Percentiles rank a stretch among this genome's conserved stretches.
Conservation (phyloP, 1,139 yeast species). For the Pichia sp. region DNA sequence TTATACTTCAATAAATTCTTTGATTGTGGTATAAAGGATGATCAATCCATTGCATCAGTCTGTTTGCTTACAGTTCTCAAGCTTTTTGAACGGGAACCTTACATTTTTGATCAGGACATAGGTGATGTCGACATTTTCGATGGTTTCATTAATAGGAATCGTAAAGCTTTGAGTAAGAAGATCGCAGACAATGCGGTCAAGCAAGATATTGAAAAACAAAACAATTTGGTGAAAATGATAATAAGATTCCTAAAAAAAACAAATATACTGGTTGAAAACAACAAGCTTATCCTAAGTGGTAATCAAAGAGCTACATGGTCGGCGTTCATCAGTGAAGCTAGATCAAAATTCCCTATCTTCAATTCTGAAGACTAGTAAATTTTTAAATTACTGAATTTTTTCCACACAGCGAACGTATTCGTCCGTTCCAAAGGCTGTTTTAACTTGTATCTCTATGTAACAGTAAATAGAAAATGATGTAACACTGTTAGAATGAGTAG, state of each 20-base stretch:
- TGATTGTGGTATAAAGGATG: constrained; percentile 40
- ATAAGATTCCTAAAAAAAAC: constrained; percentile 28
- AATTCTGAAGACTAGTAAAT: constrained; percentile 4
- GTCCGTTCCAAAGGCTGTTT: too few relatives aligned
- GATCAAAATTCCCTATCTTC: constrained; percentile 7
- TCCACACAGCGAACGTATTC: background rate
- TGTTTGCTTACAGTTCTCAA: constrained; percentile 38
- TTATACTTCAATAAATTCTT: constrained; percentile 32
- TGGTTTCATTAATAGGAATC: constrained; percentile 33
- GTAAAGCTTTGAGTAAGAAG: constrained; percentile 34
- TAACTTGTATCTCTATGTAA: background rate
- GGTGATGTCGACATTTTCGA: constrained; percentile 17
- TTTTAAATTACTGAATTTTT: background rate
- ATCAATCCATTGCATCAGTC: constrained; percentile 42
- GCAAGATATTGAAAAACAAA: constrained; percentile 46
- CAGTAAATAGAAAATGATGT: background rate
- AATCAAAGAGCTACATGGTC: constrained; percentile 24
- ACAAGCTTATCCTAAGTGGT: constrained; percentile 21
- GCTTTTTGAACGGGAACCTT: constrained; percentile 30
- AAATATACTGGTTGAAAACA: constrained; percentile 20
- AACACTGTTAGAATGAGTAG: too few relatives aligned
- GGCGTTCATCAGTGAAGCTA: constrained; percentile 16
- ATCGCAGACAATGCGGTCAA: constrained; percentile 46
- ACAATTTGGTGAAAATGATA: constrained; percentile 34
- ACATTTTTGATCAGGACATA: constrained; percentile 17